Conservation (phyloP, 2,329 filamentous ascomycete genomes). For the Talaromyces rugulosus region DNA sequence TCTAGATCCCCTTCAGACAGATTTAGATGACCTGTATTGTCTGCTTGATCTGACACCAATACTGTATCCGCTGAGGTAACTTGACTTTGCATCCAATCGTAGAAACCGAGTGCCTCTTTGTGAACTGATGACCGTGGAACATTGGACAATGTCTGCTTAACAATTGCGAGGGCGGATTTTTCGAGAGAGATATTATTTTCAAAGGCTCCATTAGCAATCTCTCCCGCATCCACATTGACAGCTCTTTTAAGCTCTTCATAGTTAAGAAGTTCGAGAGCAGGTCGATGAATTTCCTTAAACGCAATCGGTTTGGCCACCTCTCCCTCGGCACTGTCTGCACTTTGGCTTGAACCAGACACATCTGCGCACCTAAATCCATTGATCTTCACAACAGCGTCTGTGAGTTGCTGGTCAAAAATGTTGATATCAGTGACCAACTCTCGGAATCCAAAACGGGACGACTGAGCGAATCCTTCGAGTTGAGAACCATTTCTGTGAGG, state of each 20-base stretch:
- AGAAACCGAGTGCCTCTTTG: neutral
- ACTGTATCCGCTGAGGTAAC: neutral
- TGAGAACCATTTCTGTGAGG: neutral
- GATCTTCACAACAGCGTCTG: neutral
- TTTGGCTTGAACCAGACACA: neutral
- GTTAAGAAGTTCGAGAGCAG: neutral
- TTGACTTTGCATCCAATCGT: neutral
- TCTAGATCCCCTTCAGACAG: neutral
- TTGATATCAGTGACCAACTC: constrained; percentile 2
- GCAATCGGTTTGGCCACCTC: neutral
- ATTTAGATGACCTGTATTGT: neutral
- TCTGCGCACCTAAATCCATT: constrained; percentile 1
- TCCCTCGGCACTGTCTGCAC: neutral
- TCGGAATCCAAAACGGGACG: constrained; percentile 1
- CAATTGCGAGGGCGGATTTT: neutral
- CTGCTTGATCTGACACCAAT: neutral
- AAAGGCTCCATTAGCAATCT: neutral
- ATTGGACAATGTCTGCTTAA: neutral
- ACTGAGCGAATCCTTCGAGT: neutral
- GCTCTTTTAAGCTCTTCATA: neutral
- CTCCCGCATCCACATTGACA: neutral
- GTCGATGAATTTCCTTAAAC: neutral
- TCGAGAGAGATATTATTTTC: neutral
- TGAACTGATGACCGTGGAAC: neutral
- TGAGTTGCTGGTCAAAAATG: neutral